Percentiles rank a stretch among this genome's conserved stretches.
Conservation (phyloP, 78 protist genomes). For the Tieghemostelium lacteum region DNA sequence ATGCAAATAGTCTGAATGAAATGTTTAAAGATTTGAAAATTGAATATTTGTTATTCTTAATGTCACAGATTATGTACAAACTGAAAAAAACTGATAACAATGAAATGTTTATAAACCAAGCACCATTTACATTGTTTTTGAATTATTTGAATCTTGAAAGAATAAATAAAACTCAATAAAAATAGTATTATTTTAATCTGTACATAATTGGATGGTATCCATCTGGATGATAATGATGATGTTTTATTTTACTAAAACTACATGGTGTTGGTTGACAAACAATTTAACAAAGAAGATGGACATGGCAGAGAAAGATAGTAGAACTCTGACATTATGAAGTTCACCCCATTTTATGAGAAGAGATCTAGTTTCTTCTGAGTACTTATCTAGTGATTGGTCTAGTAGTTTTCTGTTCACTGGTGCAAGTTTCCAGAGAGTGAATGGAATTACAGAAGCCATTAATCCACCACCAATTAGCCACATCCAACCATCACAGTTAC, state of each 20-base stretch:
- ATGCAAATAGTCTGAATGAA: not conserved
- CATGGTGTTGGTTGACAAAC: no score
- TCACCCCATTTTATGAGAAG: conserved; percentile 5
- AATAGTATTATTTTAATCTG: no score
- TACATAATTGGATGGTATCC: no score
- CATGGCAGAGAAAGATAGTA: not conserved
- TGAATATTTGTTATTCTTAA: not conserved
- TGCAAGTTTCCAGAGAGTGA: not conserved
- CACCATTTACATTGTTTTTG: not conserved
- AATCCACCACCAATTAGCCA: conserved; percentile 10
- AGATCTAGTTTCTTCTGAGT: not conserved
- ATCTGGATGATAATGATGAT: no score
- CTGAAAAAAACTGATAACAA: not conserved
- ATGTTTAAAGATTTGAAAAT: no score
- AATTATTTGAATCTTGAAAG: not conserved
- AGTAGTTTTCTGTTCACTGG: not conserved
- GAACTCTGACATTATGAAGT: not conserved
- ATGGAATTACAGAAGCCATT: conserved; percentile 5
- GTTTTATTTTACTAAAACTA: no score
- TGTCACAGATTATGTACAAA: not conserved
- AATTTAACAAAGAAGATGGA: not conserved
- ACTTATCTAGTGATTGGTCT: not conserved
- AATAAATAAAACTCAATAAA: no score
- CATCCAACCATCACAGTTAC: not conserved
- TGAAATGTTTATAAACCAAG: not conserved